Evolutionary conservation across 352 stramenopile species (phyloP).

Genomic region (Globisporangium apiculatum): DNA sequence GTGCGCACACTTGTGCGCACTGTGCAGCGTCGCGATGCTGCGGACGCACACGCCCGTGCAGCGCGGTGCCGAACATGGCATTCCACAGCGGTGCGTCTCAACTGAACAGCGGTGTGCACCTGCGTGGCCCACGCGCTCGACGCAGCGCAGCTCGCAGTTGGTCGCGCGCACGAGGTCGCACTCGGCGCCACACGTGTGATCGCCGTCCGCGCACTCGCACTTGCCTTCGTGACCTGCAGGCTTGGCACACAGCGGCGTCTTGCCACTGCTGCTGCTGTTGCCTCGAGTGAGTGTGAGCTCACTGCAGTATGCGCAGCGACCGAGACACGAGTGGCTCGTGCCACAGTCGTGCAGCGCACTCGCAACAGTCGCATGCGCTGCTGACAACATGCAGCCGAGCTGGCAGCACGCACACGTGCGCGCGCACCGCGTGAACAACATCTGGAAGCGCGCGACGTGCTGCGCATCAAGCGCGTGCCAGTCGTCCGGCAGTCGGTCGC

Average conservation of each 20-base stretch:
- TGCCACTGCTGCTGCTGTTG: constrained; percentile 2
- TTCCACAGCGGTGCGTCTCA: constrained; percentile 43
- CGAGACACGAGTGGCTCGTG: constrained; percentile 35
- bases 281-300: not conserved
- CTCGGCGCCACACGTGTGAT: constrained; percentile 52
- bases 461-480: constrained; percentile 47
- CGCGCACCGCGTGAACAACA: constrained; percentile 50
- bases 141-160: constrained; percentile 52
- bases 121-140: constrained; percentile 31
- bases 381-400: constrained; percentile 59
- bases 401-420: constrained; percentile 41
- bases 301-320: constrained; percentile 49
- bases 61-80: constrained; percentile 31
- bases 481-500: constrained; percentile 29
- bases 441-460: constrained; percentile 32
- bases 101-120: constrained; percentile 50
- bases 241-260: constrained; percentile 36
- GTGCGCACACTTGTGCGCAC: constrained; percentile 55
- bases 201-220: constrained; percentile 51
- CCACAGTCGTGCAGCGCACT: constrained; percentile 35
- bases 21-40: constrained; percentile 42
- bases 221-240: constrained; percentile 53
- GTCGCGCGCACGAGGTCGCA: constrained; percentile 33
- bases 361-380: constrained; percentile 19
- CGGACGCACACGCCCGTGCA: constrained; percentile 43